Conservation (phyloP, 1,139 yeast species). For the Yamadazyma oceani region DNA sequence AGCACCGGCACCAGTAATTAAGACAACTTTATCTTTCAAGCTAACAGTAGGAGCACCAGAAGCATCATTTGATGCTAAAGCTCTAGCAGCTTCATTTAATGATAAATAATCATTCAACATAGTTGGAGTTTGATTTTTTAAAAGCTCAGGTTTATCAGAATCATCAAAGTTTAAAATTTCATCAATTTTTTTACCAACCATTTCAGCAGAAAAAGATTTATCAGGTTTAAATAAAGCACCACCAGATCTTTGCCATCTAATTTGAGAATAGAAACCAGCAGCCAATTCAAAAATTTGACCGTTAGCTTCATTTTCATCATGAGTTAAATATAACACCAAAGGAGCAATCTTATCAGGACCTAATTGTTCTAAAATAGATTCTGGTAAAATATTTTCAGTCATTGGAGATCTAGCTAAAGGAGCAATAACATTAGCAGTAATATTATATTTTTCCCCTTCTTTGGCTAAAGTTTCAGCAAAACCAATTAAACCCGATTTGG, state of each 20-base stretch:
- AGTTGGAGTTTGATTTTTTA: slow-evolving; percentile 64
- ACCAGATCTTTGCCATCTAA: slow-evolving; percentile 92
- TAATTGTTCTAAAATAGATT: slow-evolving; percentile 75
- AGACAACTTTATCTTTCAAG: slow-evolving; percentile 80
- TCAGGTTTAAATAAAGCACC: slow-evolving; percentile 86
- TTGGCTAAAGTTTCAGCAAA: slow-evolving; percentile 92
- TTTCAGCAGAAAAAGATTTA: slow-evolving; percentile 76
- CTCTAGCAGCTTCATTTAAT: slow-evolving; percentile 53
- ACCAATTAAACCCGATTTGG: slow-evolving; percentile 87
- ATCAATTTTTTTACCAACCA: slow-evolving; percentile 68
- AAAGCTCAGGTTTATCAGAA: slow-evolving; percentile 50
- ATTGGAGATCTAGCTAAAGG: slow-evolving; percentile 95
- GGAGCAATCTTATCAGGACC: slow-evolving; percentile 92
- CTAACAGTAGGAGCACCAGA: slow-evolving; percentile 51
- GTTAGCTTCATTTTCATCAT: slow-evolving; percentile 57
- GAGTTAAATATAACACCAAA: slow-evolving; percentile 76
- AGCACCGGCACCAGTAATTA: slow-evolving; percentile 94
- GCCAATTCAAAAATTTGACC: slow-evolving; percentile 90
- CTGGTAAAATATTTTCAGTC: slow-evolving; percentile 90
- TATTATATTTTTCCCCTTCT: slow-evolving; percentile 87
- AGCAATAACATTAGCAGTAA: slow-evolving; percentile 82
- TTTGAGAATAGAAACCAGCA: slow-evolving; percentile 89
- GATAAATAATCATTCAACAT: slow-evolving; percentile 59
- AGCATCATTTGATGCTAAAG: slow-evolving; percentile 58
- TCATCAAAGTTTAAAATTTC: slow-evolving; percentile 64